A percentile compares a stretch with the other conserved stretches of the same genome.
Conservation (phyloP, 2,329 filamentous ascomycete species). For the Claviceps digitariae region DNA sequence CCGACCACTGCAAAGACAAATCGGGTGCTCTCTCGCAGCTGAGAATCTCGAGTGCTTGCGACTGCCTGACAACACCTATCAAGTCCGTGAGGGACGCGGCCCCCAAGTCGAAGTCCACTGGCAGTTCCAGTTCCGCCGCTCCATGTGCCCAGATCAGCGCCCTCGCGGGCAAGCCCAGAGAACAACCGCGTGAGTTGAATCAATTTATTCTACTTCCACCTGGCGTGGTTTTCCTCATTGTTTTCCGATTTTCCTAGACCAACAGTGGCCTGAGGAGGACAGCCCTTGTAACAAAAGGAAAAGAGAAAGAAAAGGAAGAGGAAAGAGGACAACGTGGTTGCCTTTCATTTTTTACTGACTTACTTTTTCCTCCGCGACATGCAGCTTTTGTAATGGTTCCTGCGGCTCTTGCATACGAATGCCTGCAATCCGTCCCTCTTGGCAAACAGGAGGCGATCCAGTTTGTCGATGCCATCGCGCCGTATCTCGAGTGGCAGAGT, state of each 20-base stretch:
- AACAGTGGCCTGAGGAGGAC: no score
- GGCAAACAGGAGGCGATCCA: constrained; percentile 19
- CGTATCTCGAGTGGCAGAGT: constrained; percentile 34
- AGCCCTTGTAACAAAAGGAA: no score
- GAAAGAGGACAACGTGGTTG: no score
- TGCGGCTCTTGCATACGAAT: constrained; percentile 23
- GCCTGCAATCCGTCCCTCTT: constrained; percentile 26
- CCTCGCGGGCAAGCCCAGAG: constrained; percentile 6
- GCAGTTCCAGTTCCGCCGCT: background rate
- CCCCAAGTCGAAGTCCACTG: constrained; percentile 14
- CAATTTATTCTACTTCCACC: background rate
- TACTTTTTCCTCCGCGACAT: background rate
- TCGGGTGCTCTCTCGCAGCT: background rate
- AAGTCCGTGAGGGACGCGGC: background rate
- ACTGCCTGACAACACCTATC: background rate
- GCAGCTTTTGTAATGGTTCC: constrained; percentile 19
- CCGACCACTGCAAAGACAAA: background rate
- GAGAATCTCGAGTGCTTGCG: background rate
- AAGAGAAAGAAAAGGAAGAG: no score
- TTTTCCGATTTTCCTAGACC: no score
- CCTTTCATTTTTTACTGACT: constrained; percentile 1
- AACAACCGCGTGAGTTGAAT: background rate
- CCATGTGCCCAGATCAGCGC: constrained; percentile 8
- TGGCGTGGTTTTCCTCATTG: no score
- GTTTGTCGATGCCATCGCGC: constrained; percentile 23